These are phyloP conservation scores for Cadophora gregata DNA, from an alignment of 2,329 filamentous ascomycete genomes.

Conservation along the genomic window DNA sequence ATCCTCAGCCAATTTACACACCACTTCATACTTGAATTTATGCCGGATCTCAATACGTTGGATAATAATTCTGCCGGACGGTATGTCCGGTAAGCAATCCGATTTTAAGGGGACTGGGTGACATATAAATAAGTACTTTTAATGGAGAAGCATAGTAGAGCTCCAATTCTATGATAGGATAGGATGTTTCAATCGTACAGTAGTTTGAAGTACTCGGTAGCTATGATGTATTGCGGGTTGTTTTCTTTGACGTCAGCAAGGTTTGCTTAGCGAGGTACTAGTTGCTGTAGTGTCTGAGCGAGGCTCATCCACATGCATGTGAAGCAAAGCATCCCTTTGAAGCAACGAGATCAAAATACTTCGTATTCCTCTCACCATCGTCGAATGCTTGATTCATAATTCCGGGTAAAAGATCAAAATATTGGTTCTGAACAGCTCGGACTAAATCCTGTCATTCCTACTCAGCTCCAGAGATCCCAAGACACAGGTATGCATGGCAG, in stretches of 20 bases:
- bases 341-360: too few species aligned
- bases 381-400: too few species aligned
- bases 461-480: background rate
- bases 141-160: background rate
- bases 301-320: too few species aligned
- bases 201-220: background rate
- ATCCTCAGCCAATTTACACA: constrained; percentile 39
- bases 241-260: constrained; percentile 6
- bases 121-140: background rate
- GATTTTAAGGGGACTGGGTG: too few species aligned
- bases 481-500: background rate
- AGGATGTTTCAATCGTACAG: constrained; percentile 1
- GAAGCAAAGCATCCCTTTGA: too few species aligned
- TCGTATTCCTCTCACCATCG: too few species aligned
- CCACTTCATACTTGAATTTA: constrained; percentile 35
- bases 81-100: background rate
- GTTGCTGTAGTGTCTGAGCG: background rate
- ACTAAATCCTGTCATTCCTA: too few species aligned
- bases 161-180: constrained; percentile 9
- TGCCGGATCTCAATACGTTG: background rate
- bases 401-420: too few species aligned
- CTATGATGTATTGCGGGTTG: constrained; percentile 9
- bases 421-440: too few species aligned
- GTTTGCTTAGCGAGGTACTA: background rate
- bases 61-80: constrained; percentile 4